These are phyloP conservation scores for Ceratocystis alfenasii DNA, from an alignment of 2,329 filamentous ascomycete species.

Conservation along the genomic window DNA sequence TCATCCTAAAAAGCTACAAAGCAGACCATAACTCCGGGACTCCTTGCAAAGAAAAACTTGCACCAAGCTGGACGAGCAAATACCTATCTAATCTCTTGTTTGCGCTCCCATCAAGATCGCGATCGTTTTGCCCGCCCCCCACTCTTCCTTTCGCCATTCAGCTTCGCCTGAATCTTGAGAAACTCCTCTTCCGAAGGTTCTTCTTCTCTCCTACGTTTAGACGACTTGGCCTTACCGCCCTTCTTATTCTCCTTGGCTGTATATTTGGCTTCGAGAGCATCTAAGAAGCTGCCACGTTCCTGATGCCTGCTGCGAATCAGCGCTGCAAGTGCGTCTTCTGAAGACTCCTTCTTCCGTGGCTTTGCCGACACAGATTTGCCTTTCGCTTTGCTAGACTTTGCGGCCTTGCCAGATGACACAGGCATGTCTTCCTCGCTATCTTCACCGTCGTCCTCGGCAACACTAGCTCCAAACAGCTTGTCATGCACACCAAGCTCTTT, in stretches of 20 bases:
- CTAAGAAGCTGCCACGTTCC: conserved; percentile 53
- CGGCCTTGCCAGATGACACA: not conserved
- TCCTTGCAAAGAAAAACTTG: not conserved
- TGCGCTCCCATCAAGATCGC: not conserved
- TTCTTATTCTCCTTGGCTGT: conserved; percentile 37
- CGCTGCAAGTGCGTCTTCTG: conserved; percentile 51
- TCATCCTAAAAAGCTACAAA: not conserved
- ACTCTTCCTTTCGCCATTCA: conserved; percentile 33
- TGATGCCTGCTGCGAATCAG: conserved; percentile 63
- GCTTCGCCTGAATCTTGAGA: conserved; percentile 1
- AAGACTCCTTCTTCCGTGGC: conserved; percentile 31
- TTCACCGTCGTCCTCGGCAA: conserved; percentile 24
- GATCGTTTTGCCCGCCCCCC: conserved; percentile 11
- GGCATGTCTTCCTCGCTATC: conserved; percentile 24
- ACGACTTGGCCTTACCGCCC: not conserved
- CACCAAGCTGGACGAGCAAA: not conserved
- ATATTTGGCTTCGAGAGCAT: conserved; percentile 68
- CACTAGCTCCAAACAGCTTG: conserved; percentile 44
- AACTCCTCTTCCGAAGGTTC: conserved; percentile 48
- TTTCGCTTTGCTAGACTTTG: not conserved
- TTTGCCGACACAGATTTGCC: conserved; percentile 12
- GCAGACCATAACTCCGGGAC: not conserved
- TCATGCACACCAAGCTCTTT: conserved; percentile 65
- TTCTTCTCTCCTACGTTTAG: conserved; percentile 44
- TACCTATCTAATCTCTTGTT: not conserved